Conservation (phyloP, 2,329 filamentous ascomycete genomes). For the Exserohilum rostratum region DNA sequence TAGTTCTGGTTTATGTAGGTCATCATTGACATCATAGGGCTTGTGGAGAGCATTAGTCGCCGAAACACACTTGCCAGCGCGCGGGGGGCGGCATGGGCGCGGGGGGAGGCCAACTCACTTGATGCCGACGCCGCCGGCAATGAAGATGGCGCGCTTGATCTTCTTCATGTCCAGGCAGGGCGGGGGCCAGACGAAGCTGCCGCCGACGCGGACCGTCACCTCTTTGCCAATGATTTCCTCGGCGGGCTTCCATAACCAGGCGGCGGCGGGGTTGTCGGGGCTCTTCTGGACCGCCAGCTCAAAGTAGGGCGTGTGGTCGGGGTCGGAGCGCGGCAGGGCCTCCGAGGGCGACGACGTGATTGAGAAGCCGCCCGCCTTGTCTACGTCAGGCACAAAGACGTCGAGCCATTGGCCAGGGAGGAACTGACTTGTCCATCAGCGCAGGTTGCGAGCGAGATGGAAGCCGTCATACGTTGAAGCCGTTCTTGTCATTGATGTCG, state of each 20-base stretch:
- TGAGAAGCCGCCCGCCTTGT: constrained; percentile 83
- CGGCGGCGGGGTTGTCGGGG: constrained; percentile 72
- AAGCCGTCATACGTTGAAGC: constrained; percentile 55
- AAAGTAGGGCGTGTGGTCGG: constrained; percentile 58
- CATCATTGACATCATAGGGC: constrained; percentile 76
- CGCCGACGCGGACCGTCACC: constrained; percentile 75
- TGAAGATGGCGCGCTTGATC: constrained; percentile 69
- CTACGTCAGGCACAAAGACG: constrained; percentile 71
- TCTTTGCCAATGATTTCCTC: constrained; percentile 63
- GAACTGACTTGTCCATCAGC: constrained; percentile 59
- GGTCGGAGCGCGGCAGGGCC: constrained; percentile 45
- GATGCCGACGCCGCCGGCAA: constrained; percentile 82
- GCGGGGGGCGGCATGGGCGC: no score
- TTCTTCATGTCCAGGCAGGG: constrained; percentile 50
- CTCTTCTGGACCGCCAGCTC: constrained; percentile 81
- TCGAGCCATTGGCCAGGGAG: constrained; percentile 89
- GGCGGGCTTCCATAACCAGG: constrained; percentile 71
- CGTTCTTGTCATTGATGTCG: constrained; percentile 57
- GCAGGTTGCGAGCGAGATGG: constrained; percentile 33
- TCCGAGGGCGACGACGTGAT: constrained; percentile 76
- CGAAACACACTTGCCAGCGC: neutral
- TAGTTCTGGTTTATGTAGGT: constrained; percentile 60
- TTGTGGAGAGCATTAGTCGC: constrained; percentile 36
- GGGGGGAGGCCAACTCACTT: constrained; percentile 59
- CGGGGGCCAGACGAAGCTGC: constrained; percentile 81